These are phyloP conservation scores for Fusarium nurragi DNA, from an alignment of 2,329 filamentous ascomycete genomes.

Conservation along the genomic window DNA sequence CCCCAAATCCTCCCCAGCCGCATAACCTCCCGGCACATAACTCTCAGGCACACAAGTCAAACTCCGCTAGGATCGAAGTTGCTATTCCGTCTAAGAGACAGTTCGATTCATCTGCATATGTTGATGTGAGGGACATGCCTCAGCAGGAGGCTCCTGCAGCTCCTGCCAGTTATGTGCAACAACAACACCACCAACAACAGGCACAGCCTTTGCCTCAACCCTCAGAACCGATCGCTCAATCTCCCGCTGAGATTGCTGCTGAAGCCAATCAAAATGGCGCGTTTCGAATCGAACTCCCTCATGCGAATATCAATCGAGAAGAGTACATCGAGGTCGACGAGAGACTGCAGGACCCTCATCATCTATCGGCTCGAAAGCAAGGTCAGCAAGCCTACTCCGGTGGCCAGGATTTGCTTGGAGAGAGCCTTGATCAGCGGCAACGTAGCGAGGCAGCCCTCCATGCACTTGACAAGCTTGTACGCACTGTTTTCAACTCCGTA, in stretches of 20 bases:
- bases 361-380: constrained; percentile 63
- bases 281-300: constrained; percentile 61
- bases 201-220: constrained; percentile 14
- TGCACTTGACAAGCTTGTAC: constrained; percentile 74
- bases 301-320: constrained; percentile 58
- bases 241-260: not conserved
- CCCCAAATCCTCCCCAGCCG: constrained; percentile 26
- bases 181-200: constrained; percentile 10
- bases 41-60: constrained; percentile 48
- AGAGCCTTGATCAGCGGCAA: constrained; percentile 81
- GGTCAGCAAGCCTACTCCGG: constrained; percentile 61
- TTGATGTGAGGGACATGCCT: constrained; percentile 45
- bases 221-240: constrained; percentile 5
- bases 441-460: constrained; percentile 79
- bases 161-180: constrained; percentile 20
- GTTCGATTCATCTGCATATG: constrained; percentile 52
- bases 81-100: constrained; percentile 57
- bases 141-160: constrained; percentile 33
- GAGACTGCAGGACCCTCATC: constrained; percentile 56
- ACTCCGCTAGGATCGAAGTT: constrained; percentile 57
- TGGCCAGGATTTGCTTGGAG: constrained; percentile 65
- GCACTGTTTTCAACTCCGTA: constrained; percentile 80
- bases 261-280: constrained; percentile 34
- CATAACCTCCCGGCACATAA: constrained; percentile 31
- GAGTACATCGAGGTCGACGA: constrained; percentile 62